Conservation (phyloP, 306 rosid species). For the Corylus avellana region DNA sequence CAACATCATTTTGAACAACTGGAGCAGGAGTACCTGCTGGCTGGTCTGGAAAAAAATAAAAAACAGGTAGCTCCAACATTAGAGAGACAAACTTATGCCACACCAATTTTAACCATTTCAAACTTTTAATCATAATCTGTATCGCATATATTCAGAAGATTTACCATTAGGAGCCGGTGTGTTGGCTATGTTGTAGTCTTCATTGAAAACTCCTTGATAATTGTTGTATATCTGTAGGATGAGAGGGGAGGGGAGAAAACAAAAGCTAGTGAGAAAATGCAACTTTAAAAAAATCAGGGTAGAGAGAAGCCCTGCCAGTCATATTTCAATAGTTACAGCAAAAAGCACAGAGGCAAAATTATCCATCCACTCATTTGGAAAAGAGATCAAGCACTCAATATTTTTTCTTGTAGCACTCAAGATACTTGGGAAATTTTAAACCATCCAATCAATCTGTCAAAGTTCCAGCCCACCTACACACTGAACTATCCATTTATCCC, state of each 20-base stretch:
- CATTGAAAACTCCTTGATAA: constrained; percentile 72
- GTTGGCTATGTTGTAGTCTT: constrained; percentile 91
- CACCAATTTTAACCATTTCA: constrained; percentile 13
- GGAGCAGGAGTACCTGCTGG: constrained; percentile 85
- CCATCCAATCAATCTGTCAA: neutral
- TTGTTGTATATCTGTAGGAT: constrained; percentile 77
- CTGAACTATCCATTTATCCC: neutral
- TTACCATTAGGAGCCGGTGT: constrained; percentile 95
- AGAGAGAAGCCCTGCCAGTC: neutral
- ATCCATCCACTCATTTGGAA: neutral
- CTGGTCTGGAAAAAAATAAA: constrained; percentile 44
- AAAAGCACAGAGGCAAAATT: neutral
- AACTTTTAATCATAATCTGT: constrained; percentile 9
- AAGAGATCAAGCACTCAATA: neutral
- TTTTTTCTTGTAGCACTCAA: neutral
- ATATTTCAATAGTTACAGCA: neutral
- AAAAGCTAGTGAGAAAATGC: constrained; percentile 18
- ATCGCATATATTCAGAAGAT: constrained; percentile 19
- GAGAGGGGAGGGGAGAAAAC: constrained; percentile 19
- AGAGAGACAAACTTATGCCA: neutral
- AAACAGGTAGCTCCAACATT: constrained; percentile 4
- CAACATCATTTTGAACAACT: constrained; percentile 44
- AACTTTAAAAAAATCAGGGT: neutral
- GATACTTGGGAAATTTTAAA: neutral
- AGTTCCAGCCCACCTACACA: neutral